Conservation (phyloP, 345 rosid genomes). For the Lepidium didymum region DNA sequence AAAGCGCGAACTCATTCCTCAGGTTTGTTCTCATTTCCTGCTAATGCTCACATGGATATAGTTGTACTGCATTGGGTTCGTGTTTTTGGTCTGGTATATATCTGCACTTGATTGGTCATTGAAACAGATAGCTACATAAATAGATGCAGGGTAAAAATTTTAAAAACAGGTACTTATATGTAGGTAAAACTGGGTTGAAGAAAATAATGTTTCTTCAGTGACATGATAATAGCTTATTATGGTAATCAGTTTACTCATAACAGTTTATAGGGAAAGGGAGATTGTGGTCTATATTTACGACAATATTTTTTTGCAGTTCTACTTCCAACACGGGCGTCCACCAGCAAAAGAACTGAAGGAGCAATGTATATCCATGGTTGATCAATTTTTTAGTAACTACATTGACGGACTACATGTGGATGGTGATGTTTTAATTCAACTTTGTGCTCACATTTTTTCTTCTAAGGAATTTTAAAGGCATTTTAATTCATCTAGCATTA, state of each 20-base stretch:
- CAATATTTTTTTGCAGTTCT: conserved; percentile 41
- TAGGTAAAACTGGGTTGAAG: background rate
- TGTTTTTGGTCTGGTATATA: background rate
- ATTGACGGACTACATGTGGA: conserved; percentile 43
- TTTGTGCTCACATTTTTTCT: background rate
- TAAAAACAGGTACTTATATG: background rate
- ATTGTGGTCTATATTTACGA: background rate
- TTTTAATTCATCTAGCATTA: background rate
- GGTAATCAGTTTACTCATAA: background rate
- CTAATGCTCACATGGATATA: background rate
- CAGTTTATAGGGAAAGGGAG: background rate
- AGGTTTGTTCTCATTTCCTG: conserved; percentile 37
- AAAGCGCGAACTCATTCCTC: conserved; percentile 56
- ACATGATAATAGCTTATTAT: background rate
- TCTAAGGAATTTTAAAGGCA: background rate
- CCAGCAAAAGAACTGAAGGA: conserved; percentile 57
- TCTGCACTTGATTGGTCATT: background rate
- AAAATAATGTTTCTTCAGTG: background rate
- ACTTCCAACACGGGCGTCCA: conserved; percentile 63
- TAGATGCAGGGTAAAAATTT: background rate
- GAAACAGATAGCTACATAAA: background rate
- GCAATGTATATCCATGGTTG: conserved; percentile 40
- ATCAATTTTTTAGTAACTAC: conserved; percentile 41
- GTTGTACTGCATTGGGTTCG: background rate
- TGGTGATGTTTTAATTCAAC: conserved; percentile 37